phyloP scores from a whole-genome alignment of 2,329 filamentous ascomycete genomes.

The Ploettnerulaceae sp. region DNA sequence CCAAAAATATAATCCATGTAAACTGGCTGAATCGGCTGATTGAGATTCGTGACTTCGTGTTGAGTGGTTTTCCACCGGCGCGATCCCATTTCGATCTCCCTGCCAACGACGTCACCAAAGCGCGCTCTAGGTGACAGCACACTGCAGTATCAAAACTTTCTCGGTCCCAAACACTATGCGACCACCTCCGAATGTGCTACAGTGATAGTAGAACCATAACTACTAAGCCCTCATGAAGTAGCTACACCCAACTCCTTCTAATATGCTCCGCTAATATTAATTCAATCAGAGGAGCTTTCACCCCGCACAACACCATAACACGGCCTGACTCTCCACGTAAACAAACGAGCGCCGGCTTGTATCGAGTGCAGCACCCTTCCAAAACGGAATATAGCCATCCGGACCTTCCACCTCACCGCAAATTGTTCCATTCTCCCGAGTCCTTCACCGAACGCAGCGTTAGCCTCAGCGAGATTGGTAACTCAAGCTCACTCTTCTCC shows the following conservation, averaged over 20 bases:
- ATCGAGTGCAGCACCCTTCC: not conserved
- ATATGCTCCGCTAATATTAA: constrained; percentile 3
- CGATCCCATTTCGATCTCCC: not conserved
- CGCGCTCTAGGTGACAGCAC: constrained; percentile 1
- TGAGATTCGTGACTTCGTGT: constrained; percentile 5
- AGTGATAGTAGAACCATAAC: not conserved
- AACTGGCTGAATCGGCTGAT: not conserved
- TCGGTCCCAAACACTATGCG: not conserved
- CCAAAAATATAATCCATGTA: too few relatives aligned
- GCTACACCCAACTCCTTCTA: not conserved
- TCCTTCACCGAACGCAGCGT: constrained; percentile 12
- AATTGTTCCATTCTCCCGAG: constrained; percentile 4
- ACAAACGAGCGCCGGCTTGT: too few relatives aligned
- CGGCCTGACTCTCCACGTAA: too few relatives aligned
- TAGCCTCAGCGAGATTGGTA: constrained; percentile 29
- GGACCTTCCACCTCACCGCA: constrained; percentile 7
- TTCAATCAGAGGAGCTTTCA: constrained; percentile 18
- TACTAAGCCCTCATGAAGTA: constrained; percentile 16
- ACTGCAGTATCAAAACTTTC: too few relatives aligned
- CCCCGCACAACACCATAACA: constrained; percentile 22
- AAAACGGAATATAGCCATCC: constrained; percentile 1
- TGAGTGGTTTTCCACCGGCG: constrained; percentile 2
- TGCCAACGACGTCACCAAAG: constrained; percentile 16
- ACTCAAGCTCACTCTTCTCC: constrained; percentile 32
- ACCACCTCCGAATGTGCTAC: not conserved